Conservation (phyloP, 345 rosid genomes). For the Firmiana major region DNA sequence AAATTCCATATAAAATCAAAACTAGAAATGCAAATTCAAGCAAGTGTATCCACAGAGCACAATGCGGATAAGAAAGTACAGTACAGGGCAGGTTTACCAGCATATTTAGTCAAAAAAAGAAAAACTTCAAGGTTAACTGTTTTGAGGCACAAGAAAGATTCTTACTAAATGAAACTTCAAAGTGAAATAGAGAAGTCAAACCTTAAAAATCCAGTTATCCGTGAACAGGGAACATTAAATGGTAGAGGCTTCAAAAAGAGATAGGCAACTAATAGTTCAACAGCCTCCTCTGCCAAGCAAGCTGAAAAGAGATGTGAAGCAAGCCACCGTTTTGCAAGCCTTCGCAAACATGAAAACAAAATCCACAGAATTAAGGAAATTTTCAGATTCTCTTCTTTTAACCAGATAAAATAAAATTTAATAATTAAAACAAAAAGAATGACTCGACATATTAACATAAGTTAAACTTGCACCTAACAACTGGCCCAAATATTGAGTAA, state of each 20-base stretch:
- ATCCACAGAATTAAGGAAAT: background rate
- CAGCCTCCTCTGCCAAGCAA: conserved; percentile 80
- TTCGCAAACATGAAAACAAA: conserved; percentile 23
- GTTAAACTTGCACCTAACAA: conserved; percentile 53
- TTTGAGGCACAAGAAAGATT: background rate
- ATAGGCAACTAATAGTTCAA: conserved; percentile 79
- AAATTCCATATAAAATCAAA: background rate
- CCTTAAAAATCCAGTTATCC: conserved; percentile 86
- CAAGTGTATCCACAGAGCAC: background rate
- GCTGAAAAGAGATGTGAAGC: conserved; percentile 90
- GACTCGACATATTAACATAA: conserved; percentile 14
- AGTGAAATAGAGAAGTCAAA: conserved; percentile 18
- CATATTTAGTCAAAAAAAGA: background rate
- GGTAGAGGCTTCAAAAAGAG: conserved; percentile 80
- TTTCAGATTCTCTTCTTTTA: background rate
- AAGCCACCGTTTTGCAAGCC: conserved; percentile 97
- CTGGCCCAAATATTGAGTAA: conserved; percentile 62
- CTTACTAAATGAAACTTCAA: background rate
- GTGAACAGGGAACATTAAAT: conserved; percentile 72
- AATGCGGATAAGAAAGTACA: background rate
- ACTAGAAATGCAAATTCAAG: conserved; percentile 2
- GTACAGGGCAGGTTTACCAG: background rate
- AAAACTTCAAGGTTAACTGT: background rate
- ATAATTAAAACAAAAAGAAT: background rate
- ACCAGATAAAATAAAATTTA: background rate